A percentile compares a stretch with the other conserved stretches of the same genome.
Conservation (phyloP, 73 alveolate genomes). For the Uronychia setigera region DNA sequence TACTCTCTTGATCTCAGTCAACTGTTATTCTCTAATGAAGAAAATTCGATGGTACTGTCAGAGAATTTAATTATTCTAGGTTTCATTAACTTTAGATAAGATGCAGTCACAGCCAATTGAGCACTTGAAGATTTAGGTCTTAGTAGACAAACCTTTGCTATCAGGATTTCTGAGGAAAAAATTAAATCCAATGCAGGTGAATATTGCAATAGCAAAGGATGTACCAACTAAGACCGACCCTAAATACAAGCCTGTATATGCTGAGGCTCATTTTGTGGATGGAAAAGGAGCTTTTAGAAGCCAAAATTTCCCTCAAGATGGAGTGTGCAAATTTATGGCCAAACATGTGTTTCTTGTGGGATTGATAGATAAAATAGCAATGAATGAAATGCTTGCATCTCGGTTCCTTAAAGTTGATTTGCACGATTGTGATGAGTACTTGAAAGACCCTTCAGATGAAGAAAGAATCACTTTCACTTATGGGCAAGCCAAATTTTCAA, state of each 20-base stretch:
- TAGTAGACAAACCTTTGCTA: constrained; percentile 33
- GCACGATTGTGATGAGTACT: constrained; percentile 72
- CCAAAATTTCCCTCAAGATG: constrained; percentile 40
- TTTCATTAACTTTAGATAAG: constrained; percentile 49
- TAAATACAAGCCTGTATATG: constrained; percentile 61
- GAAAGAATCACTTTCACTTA: constrained; percentile 30
- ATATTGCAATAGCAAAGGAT: constrained; percentile 59
- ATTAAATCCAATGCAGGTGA: constrained; percentile 55
- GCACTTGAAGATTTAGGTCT: constrained; percentile 38
- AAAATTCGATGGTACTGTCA: neutral
- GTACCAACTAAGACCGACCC: constrained; percentile 64
- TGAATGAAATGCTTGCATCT: constrained; percentile 51
- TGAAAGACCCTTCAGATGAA: constrained; percentile 17
- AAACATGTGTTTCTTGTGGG: constrained; percentile 65
- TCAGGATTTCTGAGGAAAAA: constrained; percentile 55
- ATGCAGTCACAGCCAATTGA: constrained; percentile 37
- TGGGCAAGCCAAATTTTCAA: constrained; percentile 59
- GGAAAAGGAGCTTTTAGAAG: constrained; percentile 50
- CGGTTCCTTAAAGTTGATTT: constrained; percentile 47
- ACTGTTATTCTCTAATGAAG: constrained; percentile 32
- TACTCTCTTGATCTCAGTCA: constrained; percentile 37
- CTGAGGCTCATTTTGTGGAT: constrained; percentile 33
- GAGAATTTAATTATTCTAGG: neutral
- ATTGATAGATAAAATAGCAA: constrained; percentile 29
- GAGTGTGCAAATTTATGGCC: constrained; percentile 49